Base-by-base conservation (phyloP, 1,139 yeast species). In the Debaryomyces psychrophilus region DNA sequence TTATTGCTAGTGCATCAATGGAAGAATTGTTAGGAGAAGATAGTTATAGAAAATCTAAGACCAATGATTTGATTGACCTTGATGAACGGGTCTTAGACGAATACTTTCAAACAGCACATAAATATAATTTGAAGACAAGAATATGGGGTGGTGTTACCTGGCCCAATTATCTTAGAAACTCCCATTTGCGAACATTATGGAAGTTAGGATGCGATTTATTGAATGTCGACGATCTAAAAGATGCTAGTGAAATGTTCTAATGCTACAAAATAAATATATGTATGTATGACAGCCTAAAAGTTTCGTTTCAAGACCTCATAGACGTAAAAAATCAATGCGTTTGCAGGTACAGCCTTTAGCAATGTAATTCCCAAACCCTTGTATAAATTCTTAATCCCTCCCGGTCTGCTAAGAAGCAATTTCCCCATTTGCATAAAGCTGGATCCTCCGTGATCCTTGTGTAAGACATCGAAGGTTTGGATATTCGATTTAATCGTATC, bases 401-500 rank as follows among this genome's bases (percentile, higher is more conserved):
- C 87, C 73, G 46, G 70, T 31, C 63, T 60, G 22, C 58, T 44
- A 52, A 60, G 71, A 67, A 50, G 82, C 67, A 35, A 58, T 60
- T 47, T 55, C 17, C 57, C 53, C 33, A 58, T 64, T 43, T 57
- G 60, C 5, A 68, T 71, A 17, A 78, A 79, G 20, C 60, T 55
- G 27, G 53, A 47, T 31, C 46, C 39, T 27, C 41, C 54, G n/a
- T 43, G 46, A 33, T 48, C 44, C 25, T 50, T 46, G 41, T 58
- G 52, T 37, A 64, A 52, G 40, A 67, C 54, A 47, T 65, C 67
- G 47, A 74, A 71, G 0, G 96, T 90, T 66, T 92, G 99, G 71
- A 92, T 85, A 45, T 88, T 82, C 5, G 93, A 85, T 65, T 92
- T 92, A 50, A 92, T 79, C 1, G 97, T 90, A 62, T 93, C 99